A percentile compares a stretch with the other conserved stretches of the same genome.
These are phyloP conservation scores for Allomyces javanicus DNA, from an alignment of 192 early-diverging fungal species.

Conservation along the genomic window DNA sequence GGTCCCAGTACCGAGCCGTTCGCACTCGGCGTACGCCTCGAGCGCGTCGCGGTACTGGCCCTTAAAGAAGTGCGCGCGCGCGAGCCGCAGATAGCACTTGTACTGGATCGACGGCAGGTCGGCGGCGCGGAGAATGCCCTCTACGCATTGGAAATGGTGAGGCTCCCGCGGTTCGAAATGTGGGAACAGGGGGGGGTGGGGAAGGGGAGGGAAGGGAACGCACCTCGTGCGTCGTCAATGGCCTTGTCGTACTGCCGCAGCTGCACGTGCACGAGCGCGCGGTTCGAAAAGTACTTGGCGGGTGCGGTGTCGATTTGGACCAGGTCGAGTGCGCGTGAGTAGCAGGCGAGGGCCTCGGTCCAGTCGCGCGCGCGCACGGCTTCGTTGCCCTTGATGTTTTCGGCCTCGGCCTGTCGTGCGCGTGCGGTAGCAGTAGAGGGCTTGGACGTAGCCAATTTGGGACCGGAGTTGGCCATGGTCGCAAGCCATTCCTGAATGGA, in stretches of 20 bases:
- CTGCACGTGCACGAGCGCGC: neutral
- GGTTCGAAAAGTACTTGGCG: neutral
- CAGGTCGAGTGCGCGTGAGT: neutral
- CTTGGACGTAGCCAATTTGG: neutral
- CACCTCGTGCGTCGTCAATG: neutral
- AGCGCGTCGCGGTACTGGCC: neutral
- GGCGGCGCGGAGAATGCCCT: neutral
- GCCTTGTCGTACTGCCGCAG: neutral
- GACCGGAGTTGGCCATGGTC: neutral
- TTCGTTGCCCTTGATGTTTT: neutral
- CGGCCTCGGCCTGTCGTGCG: neutral
- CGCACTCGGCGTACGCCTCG: neutral
- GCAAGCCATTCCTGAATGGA: neutral
- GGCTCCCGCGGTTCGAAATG: neutral
- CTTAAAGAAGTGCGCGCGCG: neutral
- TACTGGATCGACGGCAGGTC: neutral
- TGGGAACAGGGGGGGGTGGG: neutral
- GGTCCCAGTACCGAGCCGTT: neutral
- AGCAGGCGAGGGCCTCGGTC: neutral
- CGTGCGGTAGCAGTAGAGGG: neutral
- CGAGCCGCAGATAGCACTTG: neutral
- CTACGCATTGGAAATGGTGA: neutral
- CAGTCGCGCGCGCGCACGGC: neutral
- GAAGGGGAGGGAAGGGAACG: neutral
- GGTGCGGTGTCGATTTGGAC: neutral